These are phyloP conservation scores for Paramyrothecium roridum DNA, from an alignment of 2,329 filamentous ascomycete species.

Conservation along the genomic window DNA sequence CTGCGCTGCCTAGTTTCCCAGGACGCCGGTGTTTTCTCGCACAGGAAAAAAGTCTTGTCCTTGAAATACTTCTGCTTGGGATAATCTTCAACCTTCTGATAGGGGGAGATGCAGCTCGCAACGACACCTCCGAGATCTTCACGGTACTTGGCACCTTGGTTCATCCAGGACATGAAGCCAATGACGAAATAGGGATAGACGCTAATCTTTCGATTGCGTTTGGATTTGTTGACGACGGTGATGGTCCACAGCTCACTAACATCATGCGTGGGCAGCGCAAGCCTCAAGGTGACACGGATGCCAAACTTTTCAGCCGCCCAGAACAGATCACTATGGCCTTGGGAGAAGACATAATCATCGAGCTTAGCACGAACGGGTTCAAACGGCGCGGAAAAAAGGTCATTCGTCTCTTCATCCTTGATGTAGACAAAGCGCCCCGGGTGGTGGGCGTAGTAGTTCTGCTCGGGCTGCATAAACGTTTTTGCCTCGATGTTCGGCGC, in stretches of 20 bases:
- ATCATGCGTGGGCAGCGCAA: slow-evolving; percentile 49
- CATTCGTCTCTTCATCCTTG: slow-evolving; percentile 49
- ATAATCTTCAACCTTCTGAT: slow-evolving; percentile 55
- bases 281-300: slow-evolving; percentile 48
- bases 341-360: slow-evolving; percentile 50
- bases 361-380: slow-evolving; percentile 48
- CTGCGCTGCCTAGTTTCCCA: slow-evolving; percentile 51
- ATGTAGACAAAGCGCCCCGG: slow-evolving; percentile 58
- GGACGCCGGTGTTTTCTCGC: slow-evolving; percentile 45
- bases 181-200: slow-evolving; percentile 56
- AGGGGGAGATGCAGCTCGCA: slow-evolving; percentile 50
- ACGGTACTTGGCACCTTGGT: slow-evolving; percentile 52
- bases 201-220: slow-evolving; percentile 41
- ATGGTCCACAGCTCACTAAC: slow-evolving; percentile 55
- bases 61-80: slow-evolving; percentile 55
- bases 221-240: slow-evolving; percentile 46
- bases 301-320: slow-evolving; percentile 51
- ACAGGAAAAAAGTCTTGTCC: slow-evolving; percentile 56
- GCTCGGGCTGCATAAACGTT: slow-evolving; percentile 60
- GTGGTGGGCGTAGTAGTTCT: slow-evolving; percentile 57
- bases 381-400: slow-evolving; percentile 53
- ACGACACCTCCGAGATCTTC: slow-evolving; percentile 46
- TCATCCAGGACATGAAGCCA: slow-evolving; percentile 63
- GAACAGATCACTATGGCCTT: slow-evolving; percentile 51
- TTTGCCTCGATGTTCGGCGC: slow-evolving; percentile 55